Conservation (phyloP, 129 eudicot species). For the Glebionis coronaria region DNA sequence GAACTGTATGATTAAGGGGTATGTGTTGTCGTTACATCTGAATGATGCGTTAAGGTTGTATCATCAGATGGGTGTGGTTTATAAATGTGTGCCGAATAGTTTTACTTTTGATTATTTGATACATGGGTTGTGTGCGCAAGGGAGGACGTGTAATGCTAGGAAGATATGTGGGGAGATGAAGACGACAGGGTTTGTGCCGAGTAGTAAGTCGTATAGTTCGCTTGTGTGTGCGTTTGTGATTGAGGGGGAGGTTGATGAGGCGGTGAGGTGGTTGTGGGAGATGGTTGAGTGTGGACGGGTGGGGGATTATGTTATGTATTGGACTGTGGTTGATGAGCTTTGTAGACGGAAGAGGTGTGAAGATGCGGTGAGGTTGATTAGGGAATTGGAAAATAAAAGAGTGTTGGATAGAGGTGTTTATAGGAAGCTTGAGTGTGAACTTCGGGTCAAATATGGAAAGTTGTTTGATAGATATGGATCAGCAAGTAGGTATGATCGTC, state of each 20-base stretch:
- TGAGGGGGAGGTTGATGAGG: constrained; percentile 71
- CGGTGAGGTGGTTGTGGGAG: constrained; percentile 67
- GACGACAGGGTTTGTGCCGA: constrained; percentile 70
- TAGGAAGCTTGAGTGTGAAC: constrained; percentile 46
- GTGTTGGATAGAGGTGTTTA: constrained; percentile 41
- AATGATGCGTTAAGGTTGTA: constrained; percentile 84
- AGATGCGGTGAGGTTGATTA: constrained; percentile 58
- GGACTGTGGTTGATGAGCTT: constrained; percentile 69
- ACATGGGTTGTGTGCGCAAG: constrained; percentile 88
- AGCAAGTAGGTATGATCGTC: not conserved
- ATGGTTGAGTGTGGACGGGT: constrained; percentile 46
- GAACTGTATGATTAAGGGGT: constrained; percentile 87
- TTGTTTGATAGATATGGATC: constrained; percentile 19
- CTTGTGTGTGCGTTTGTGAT: constrained; percentile 74
- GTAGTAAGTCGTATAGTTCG: constrained; percentile 79
- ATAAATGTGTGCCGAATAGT: constrained; percentile 60
- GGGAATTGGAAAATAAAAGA: constrained; percentile 53
- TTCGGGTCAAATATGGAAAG: constrained; percentile 37
- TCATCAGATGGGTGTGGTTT: constrained; percentile 92
- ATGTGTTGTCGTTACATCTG: constrained; percentile 74
- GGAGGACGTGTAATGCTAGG: constrained; percentile 72
- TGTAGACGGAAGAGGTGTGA: constrained; percentile 36
- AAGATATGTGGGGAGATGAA: constrained; percentile 76
- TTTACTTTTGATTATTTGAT: constrained; percentile 73
- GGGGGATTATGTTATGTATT: constrained; percentile 62